phyloP scores from a whole-genome alignment of 192 early-diverging fungal species.

The Lunasporangiospora selenospora region DNA sequence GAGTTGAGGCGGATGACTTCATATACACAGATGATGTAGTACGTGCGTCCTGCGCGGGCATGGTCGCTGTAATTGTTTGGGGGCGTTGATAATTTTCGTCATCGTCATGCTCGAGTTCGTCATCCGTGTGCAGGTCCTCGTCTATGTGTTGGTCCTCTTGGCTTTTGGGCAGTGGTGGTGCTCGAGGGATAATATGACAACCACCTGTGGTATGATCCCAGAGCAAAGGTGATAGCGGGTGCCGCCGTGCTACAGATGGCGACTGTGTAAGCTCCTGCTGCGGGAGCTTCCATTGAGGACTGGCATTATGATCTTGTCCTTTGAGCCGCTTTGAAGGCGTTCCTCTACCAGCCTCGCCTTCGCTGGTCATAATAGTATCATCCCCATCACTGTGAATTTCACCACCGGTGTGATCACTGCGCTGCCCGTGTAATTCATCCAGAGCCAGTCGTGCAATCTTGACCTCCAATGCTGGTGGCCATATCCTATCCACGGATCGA shows the following conservation, averaged over 20 bases:
- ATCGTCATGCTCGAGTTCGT: too few relatives aligned
- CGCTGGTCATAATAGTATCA: neutral
- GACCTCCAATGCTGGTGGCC: constrained; percentile 21
- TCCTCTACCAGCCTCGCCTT: too few relatives aligned
- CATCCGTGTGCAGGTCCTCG: too few relatives aligned
- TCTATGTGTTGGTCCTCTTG: too few relatives aligned
- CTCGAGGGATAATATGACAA: too few relatives aligned
- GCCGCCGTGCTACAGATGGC: neutral
- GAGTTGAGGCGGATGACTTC: too few relatives aligned
- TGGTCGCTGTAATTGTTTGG: too few relatives aligned
- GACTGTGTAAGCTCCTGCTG: neutral
- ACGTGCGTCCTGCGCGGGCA: too few relatives aligned
- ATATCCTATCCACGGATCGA: constrained; percentile 12
- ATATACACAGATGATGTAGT: too few relatives aligned
- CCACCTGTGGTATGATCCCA: too few relatives aligned
- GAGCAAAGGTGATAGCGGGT: neutral
- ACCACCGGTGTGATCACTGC: neutral
- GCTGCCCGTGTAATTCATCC: neutral
- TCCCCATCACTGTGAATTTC: neutral
- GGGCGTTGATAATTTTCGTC: too few relatives aligned
- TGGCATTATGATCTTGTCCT: neutral
- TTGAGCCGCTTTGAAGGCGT: neutral
- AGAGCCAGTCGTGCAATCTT: constrained; percentile 10
- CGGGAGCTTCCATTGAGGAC: neutral
- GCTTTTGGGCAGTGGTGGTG: too few relatives aligned